Conservation (phyloP, 2,329 filamentous ascomycete genomes). For the Teratosphaeria gauchensis region DNA sequence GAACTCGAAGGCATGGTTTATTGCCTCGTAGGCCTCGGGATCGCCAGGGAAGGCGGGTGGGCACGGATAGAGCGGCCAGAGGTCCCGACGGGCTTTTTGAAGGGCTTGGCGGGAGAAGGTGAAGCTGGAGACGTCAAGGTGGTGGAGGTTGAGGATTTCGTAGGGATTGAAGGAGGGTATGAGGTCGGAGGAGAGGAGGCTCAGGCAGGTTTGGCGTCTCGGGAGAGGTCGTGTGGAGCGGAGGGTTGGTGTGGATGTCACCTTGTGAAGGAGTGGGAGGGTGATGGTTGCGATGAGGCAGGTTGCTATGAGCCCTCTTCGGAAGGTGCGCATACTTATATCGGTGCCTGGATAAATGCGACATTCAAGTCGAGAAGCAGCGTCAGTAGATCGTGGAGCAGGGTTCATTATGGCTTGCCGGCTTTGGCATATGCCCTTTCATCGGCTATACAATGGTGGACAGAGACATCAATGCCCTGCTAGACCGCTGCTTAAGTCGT, state of each 20-base stretch:
- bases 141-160: neutral
- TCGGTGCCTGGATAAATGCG: neutral
- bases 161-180: neutral
- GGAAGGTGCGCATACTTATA: neutral
- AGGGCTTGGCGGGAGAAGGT: neutral
- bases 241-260: neutral
- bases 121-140: neutral
- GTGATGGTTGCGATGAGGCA: neutral
- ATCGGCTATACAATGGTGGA: too few relatives aligned
- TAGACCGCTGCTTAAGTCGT: too few relatives aligned
- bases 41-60: neutral
- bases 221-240: neutral
- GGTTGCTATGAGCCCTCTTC: neutral
- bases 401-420: too few relatives aligned
- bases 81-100: neutral
- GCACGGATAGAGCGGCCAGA: neutral
- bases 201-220: neutral
- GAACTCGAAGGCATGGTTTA: neutral
- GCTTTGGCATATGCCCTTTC: too few relatives aligned
- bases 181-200: neutral
- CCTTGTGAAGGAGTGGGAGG: neutral
- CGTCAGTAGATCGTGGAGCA: too few relatives aligned
- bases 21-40: neutral
- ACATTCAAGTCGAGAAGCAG: neutral
- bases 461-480: too few relatives aligned